These are phyloP conservation scores for Thielaviopsis populi DNA, from an alignment of 2,329 filamentous ascomycete genomes.

Conservation along the genomic window DNA sequence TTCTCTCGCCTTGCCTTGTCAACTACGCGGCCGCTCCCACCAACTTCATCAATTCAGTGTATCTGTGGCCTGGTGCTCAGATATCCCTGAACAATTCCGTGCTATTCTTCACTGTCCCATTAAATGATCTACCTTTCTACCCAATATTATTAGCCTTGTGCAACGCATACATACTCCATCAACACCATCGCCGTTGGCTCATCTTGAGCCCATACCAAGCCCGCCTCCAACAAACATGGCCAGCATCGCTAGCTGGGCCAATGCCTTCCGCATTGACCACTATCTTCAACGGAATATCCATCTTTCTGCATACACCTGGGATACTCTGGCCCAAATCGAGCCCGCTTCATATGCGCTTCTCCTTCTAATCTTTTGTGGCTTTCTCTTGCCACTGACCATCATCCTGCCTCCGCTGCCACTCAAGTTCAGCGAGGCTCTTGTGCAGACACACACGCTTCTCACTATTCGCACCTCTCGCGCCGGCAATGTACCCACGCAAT, in stretches of 20 bases:
- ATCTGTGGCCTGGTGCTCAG: slow-evolving; percentile 6
- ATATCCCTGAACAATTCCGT: background rate
- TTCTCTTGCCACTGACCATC: slow-evolving; percentile 38
- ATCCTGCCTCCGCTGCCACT: slow-evolving; percentile 41
- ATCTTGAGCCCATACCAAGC: background rate
- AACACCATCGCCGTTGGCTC: no score
- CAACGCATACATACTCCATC: no score
- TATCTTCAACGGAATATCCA: slow-evolving; percentile 11
- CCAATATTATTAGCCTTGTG: background rate
- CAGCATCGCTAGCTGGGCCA: background rate
- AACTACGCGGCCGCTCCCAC: background rate
- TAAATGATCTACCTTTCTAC: background rate
- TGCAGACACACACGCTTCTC: slow-evolving; percentile 38
- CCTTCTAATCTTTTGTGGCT: slow-evolving; percentile 32
- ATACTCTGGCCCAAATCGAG: slow-evolving; percentile 22
- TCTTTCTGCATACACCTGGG: slow-evolving; percentile 10
- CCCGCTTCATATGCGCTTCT: slow-evolving; percentile 27
- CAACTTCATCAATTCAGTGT: background rate
- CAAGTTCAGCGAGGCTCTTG: slow-evolving; percentile 37
- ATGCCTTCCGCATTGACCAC: slow-evolving; percentile 14
- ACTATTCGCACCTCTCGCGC: slow-evolving; percentile 15
- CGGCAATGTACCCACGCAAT: slow-evolving; percentile 9
- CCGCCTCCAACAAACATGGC: background rate
- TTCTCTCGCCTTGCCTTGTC: background rate
- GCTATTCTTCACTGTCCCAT: background rate